Evolutionary conservation across 1,139 yeast genomes (phyloP), one percentile per base, ranked within the genome.

Genomic region (Kodamaea arcana): DNA sequence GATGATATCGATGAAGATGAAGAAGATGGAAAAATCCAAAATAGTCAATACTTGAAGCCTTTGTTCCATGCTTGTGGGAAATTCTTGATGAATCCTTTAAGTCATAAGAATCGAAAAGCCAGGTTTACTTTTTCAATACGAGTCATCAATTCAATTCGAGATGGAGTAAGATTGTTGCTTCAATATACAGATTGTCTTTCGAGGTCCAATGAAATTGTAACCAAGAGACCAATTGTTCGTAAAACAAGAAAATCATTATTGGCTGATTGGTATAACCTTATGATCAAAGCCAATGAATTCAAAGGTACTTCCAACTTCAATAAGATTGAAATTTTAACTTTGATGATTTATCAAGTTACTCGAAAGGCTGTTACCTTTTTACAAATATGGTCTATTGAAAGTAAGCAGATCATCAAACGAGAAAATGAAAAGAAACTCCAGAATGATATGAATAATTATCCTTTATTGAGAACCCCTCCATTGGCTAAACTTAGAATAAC

Each of bases 251-350:
- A 90, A 57, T 71, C 81, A 15, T 64, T 92, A 39, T 73, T 92
- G 30, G 90, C 95, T 1, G 97, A 90, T 52, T 84, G 97, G 83
- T 90, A 94, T 37, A 83, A 82, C 40, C 65, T 92, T 30, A 88
- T 90, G 75, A 76, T 83, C 8, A 83, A 84, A 48, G 96, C 97
- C 3, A 87, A 84, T 50, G 87, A 84, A 37, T 84, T 80, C 53
- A 80, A 83, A 51, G 81, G 85, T 34, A 80, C 94, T 1, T 69
- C 82, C 25, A 81, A 77, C 40, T 70, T 70, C 34, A 69, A 71
- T 29, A 81, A 84, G 45, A 75, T 87, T 40, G 87, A 82, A 47
- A 76, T 81, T 15, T 65, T 90, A 40, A 83, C 85, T 23, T 60
- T 80, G 33, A 75, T 88, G 68, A 78, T 85, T 5, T 80, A 78